These are phyloP conservation scores for Exsudoporus floridanus DNA, from an alignment of 1,284 basidiomycete species.

Conservation along the genomic window DNA sequence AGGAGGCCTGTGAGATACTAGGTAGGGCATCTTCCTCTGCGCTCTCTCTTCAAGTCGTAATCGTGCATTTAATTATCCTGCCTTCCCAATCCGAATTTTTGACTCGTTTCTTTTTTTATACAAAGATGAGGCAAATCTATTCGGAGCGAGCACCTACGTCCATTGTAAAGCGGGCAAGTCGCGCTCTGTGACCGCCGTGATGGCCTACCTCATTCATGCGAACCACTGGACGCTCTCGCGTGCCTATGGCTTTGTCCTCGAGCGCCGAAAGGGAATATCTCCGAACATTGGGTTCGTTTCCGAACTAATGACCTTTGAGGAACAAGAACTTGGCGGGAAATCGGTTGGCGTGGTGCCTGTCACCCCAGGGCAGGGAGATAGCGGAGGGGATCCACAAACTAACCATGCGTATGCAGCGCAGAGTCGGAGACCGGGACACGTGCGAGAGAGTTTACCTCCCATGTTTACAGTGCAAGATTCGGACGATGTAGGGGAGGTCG, in stretches of 20 bases:
- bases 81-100: slow-evolving; percentile 3
- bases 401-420: slow-evolving; percentile 45
- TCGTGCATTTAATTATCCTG: slow-evolving; percentile 3
- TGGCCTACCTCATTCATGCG: slow-evolving; percentile 96
- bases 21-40: slow-evolving; percentile 50
- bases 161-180: slow-evolving; percentile 98
- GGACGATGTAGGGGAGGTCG: slow-evolving; percentile 40
- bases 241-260: slow-evolving; percentile 88
- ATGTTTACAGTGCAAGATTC: slow-evolving; percentile 39
- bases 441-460: slow-evolving; percentile 79
- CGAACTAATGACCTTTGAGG: slow-evolving; percentile 95
- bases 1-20: slow-evolving; percentile 82
- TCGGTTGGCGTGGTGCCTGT: slow-evolving; percentile 68
- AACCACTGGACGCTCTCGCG: slow-evolving; percentile 93
- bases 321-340: slow-evolving; percentile 83
- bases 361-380: slow-evolving; percentile 22
- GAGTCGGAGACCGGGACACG: slow-evolving; percentile 53
- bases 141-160: slow-evolving; percentile 87
- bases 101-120: slow-evolving; percentile 1
- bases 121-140: slow-evolving; percentile 85
- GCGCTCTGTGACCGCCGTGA: slow-evolving; percentile 93
- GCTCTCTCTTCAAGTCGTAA: slow-evolving; percentile 1
- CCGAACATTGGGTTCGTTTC: slow-evolving; percentile 98
- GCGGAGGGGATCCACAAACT: slow-evolving; percentile 23
- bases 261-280: slow-evolving; percentile 88